Evolutionary conservation across 2,329 filamentous ascomycete genomes (phyloP).

Genomic region (Alternaria metachromatica): DNA sequence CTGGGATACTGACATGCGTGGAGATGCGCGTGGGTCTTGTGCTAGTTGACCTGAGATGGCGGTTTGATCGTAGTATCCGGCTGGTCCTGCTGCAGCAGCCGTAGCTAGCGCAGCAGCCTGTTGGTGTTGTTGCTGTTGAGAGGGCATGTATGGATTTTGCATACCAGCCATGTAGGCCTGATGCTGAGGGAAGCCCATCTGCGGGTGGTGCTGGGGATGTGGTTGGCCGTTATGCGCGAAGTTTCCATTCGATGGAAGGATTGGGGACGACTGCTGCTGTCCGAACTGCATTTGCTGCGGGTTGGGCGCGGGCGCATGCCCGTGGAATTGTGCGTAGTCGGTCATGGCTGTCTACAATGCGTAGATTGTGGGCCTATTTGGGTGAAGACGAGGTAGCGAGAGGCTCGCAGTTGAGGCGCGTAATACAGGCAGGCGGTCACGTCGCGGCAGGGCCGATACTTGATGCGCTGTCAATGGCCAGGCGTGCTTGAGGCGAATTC

Average conservation of each 20-base stretch:
- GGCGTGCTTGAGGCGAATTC: constrained; percentile 46
- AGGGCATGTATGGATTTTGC: constrained; percentile 76
- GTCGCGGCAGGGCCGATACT: constrained; percentile 47
- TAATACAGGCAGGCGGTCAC: constrained; percentile 42
- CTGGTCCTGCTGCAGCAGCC: constrained; percentile 85
- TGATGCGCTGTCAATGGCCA: constrained; percentile 55
- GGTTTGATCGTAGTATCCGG: constrained; percentile 68
- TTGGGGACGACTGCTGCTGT: constrained; percentile 75
- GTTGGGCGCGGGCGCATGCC: constrained; percentile 61
- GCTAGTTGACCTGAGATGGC: constrained; percentile 65
- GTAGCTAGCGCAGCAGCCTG: constrained; percentile 95
- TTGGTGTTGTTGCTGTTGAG: constrained; percentile 89
- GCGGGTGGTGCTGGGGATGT: constrained; percentile 67
- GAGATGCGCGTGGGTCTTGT: constrained; percentile 68
- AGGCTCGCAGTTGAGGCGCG: constrained; percentile 37
- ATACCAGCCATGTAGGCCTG: constrained; percentile 79
- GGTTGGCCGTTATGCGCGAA: constrained; percentile 64
- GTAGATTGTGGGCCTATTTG: constrained; percentile 40
- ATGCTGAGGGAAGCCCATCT: constrained; percentile 78
- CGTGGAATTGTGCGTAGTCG: constrained; percentile 58
- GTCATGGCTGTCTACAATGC: constrained; percentile 44
- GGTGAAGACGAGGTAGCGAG: constrained; percentile 34
- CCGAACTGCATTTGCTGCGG: constrained; percentile 58
- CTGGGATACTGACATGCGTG: constrained; percentile 72
- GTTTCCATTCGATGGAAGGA: constrained; percentile 76